A percentile compares a stretch with the other conserved stretches of the same genome.
Conservation (phyloP, 306 rosid genomes). For the Lathyrus tuberosus region DNA sequence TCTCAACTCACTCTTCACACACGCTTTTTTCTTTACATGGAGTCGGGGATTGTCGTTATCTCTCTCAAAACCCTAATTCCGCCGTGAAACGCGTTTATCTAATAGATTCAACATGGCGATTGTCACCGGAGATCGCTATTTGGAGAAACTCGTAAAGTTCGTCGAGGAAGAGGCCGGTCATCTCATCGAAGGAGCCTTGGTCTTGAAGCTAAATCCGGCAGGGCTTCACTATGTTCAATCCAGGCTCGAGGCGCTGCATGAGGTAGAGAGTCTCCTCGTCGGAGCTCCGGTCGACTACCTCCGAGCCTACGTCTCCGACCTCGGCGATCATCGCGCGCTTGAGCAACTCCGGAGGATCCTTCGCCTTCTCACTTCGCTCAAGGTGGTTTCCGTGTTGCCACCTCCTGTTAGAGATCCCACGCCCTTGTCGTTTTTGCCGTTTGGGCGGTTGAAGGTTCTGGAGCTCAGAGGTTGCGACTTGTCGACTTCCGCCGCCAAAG, state of each 20-base stretch:
- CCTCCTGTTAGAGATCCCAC: constrained; percentile 78
- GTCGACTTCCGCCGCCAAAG: constrained; percentile 90
- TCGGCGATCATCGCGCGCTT: constrained; percentile 97
- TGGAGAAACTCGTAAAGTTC: constrained; percentile 81
- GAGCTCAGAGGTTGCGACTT: constrained; percentile 96
- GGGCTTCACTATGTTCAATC: constrained; percentile 93
- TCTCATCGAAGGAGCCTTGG: constrained; percentile 75
- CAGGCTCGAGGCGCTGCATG: constrained; percentile 82
- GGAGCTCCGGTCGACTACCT: constrained; percentile 96
- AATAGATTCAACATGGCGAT: constrained; percentile 58
- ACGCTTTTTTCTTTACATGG: constrained; percentile 33
- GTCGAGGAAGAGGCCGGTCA: constrained; percentile 76
- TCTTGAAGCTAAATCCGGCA: constrained; percentile 85
- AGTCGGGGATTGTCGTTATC: constrained; percentile 29
- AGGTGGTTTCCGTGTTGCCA: constrained; percentile 80
- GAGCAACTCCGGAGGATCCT: constrained; percentile 94
- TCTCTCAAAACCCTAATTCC: constrained; percentile 42
- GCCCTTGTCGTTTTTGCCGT: constrained; percentile 80
- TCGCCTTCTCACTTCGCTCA: constrained; percentile 78
- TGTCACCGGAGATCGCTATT: constrained; percentile 98
- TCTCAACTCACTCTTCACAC: background rate
- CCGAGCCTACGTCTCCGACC: constrained; percentile 92
- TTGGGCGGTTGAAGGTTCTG: constrained; percentile 74
- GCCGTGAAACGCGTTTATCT: constrained; percentile 8
- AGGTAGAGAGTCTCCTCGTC: constrained; percentile 75